phyloP scores from a whole-genome alignment of 805 yeast genomes.

The Candida verbasci region DNA sequence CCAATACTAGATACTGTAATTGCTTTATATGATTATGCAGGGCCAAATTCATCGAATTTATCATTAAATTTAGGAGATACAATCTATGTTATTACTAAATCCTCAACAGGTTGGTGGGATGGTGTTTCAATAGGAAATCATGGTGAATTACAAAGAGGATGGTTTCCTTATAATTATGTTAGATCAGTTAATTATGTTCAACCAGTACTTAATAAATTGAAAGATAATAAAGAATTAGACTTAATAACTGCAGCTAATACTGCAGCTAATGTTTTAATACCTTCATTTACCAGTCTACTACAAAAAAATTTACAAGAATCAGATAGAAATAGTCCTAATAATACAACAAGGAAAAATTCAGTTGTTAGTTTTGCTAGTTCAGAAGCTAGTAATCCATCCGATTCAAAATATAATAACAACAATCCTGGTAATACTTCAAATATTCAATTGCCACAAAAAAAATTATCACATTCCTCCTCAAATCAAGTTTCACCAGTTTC shows the following conservation, averaged over 20 bases:
- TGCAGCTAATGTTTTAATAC: slow-evolving; percentile 42
- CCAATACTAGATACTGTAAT: slow-evolving; percentile 54
- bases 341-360: slow-evolving; percentile 42
- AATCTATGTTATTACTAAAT: slow-evolving; percentile 61
- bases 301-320: slow-evolving; percentile 34
- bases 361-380: slow-evolving; percentile 48
- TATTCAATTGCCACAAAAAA: background rate
- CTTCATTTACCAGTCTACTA: slow-evolving; percentile 33
- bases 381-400: slow-evolving; percentile 28
- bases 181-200: slow-evolving; percentile 42
- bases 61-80: slow-evolving; percentile 62
- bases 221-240: slow-evolving; percentile 37
- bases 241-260: slow-evolving; percentile 43
- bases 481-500: slow-evolving; percentile 3
- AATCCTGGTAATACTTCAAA: slow-evolving; percentile 1
- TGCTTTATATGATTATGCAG: slow-evolving; percentile 53
- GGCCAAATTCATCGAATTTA: slow-evolving; percentile 48
- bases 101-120: slow-evolving; percentile 83
- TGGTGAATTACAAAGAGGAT: slow-evolving; percentile 59
- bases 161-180: slow-evolving; percentile 76
- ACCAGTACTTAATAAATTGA: slow-evolving; percentile 35
- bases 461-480: slow-evolving; percentile 3
- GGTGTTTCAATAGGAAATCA: slow-evolving; percentile 45
- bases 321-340: slow-evolving; percentile 27
- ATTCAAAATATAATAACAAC: slow-evolving; percentile 10